These are phyloP conservation scores for Zychaea mexicana DNA, from an alignment of 371 early-diverging fungal genomes.

Conservation along the genomic window DNA sequence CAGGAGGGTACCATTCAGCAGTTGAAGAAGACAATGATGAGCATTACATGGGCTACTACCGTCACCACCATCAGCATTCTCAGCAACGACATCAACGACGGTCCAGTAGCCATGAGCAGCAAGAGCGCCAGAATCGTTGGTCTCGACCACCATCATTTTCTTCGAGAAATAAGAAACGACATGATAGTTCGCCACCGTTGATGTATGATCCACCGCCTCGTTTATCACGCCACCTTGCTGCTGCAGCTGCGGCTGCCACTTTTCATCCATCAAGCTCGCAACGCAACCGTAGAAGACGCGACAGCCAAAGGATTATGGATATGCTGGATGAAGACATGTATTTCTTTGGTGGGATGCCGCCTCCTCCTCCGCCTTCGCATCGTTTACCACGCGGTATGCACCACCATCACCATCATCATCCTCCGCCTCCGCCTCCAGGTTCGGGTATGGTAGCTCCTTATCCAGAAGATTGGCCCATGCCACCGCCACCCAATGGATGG, in stretches of 20 bases:
- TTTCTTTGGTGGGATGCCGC: not conserved
- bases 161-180: not conserved
- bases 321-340: not conserved
- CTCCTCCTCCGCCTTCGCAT: not conserved
- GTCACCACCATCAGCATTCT: not conserved
- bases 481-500: not conserved
- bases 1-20: conserved; percentile 5
- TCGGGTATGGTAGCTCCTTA: not conserved
- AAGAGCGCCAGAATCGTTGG: not conserved
- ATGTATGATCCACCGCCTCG: not conserved
- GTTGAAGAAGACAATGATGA: conserved; percentile 1
- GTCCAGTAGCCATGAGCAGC: not conserved
- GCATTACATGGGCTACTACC: not conserved
- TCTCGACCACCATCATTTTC: not conserved
- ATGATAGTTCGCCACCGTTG: not conserved
- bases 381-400: conserved; percentile 4
- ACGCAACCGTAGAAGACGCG: not conserved
- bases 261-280: not conserved
- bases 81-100: not conserved
- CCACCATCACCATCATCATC: not conserved
- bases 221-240: not conserved
- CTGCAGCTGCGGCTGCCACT: not conserved
- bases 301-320: conserved; percentile 5
- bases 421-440: conserved; percentile 1
- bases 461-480: not conserved